Evolutionary conservation across 2,329 filamentous ascomycete genomes (phyloP).

Genomic region (Mollisia scopiformis): DNA sequence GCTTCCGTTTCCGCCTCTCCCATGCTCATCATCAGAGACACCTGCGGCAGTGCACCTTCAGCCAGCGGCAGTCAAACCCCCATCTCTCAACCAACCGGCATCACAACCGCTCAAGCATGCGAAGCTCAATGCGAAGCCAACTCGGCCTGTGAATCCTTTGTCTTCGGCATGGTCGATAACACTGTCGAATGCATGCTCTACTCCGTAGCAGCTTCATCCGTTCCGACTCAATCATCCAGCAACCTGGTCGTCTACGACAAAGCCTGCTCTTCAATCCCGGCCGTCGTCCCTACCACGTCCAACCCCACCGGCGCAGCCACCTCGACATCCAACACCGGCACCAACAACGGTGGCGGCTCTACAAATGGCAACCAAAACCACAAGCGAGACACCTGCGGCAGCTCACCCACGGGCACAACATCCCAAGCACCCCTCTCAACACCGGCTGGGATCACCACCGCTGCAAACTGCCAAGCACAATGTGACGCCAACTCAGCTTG

Average conservation of each 20-base stretch:
- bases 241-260: constrained; percentile 25
- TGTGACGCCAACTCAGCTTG: constrained; percentile 21
- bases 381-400: constrained; percentile 11
- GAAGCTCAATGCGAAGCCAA: constrained; percentile 20
- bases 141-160: constrained; percentile 20
- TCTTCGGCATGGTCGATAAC: constrained; percentile 24
- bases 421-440: constrained; percentile 11
- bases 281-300: constrained; percentile 19
- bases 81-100: constrained; percentile 18
- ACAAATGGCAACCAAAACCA: constrained; percentile 6
- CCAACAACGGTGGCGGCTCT: constrained; percentile 4
- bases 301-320: constrained; percentile 17
- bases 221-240: constrained; percentile 21
- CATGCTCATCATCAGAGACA: constrained; percentile 3
- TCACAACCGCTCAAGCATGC: constrained; percentile 18
- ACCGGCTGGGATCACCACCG: constrained; percentile 18
- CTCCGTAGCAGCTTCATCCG: constrained; percentile 23
- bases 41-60: constrained; percentile 16
- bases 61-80: constrained; percentile 14
- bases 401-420: constrained; percentile 7
- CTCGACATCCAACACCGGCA: constrained; percentile 3
- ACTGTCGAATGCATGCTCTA: constrained; percentile 25
- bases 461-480: constrained; percentile 13
- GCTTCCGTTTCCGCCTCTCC: constrained; percentile 11
- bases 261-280: constrained; percentile 19